Evolutionary conservation across 2,329 filamentous ascomycete genomes (phyloP), one percentile per base, ranked within the genome.

Genomic region (Diaporthe batatas): DNA sequence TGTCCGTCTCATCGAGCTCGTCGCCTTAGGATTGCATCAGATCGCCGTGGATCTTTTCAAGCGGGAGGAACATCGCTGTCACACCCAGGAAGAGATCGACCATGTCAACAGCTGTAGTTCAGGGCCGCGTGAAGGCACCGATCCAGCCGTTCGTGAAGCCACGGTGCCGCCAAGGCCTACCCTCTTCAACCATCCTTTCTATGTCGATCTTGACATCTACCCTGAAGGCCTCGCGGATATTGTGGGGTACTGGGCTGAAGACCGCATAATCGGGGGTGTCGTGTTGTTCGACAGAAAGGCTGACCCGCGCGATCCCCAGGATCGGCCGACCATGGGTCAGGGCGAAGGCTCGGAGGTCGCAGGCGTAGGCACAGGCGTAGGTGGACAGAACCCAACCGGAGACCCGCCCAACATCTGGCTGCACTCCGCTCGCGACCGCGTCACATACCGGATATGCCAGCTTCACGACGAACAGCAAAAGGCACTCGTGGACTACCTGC

Each of bases 191-290:
- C 80, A 82, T 58, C 53, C 21, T 69, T 76, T 75, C 73, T 82
- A 81, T 64, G 6, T 6, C 3, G 75, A 78, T 57, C 73, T 78
- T 64, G 76, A 80, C 16, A 77, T 81, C 47, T 82, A 82, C 55
- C 79, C 79, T 18, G 69, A 79, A 5, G 78, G 77, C 14, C 44
- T 79, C 18, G 78, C 78, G 7, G 78, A 80, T 65, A 68, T 75
- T 36, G 78, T 77, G 0, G 79, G 78, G 6, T 80, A 79, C 71
- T 80, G 79, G 79, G 79, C 77, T 6, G 79, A 80, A 71, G 68
- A 67, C 7, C 76, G 76, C 12, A 79, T 80, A 51, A 59, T 80
- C 2, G 79, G 79, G 1, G 78, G 79, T 1, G 76, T 79, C 5
- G 74, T 74, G 18, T 42, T 78, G 3, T 79, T 78, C 51, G 76